Base-by-base conservation (phyloP, 805 yeast genomes). In the Candida pseudoglaebosa region DNA sequence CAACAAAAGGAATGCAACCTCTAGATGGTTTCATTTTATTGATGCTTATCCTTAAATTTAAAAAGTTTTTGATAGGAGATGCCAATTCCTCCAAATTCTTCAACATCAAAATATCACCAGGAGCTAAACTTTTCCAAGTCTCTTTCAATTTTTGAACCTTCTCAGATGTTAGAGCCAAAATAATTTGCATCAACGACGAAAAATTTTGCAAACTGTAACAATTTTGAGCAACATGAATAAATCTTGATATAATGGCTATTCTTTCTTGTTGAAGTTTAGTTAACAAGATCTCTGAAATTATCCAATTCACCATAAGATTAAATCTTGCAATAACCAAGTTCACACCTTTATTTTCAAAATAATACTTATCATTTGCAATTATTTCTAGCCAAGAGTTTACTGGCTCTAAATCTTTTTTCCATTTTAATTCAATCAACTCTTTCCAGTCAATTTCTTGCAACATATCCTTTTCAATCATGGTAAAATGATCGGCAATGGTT, bases 1-100 rank as follows among this genome's bases (percentile, higher is more conserved):
- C 96, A 38, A 90, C 77, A 57, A 90, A 91, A 16, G 99, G 98
- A 37, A 91, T 79, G 49, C 95, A 81, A 2, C 98, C 98, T 41
- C 67, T 68, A 4, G 82, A 67, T 16, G 82, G 78, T 40, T 72
- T 73, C 35, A 84, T 66, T 29, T 73, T 77, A 41, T 75, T 75
- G 43, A 87, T 70, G 42, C 79, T 80, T 28, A 71, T 56, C 46
- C 97, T 71, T 43, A 91, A 71, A 38, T 75, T 74, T 36, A 72
- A 59, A 56, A 86, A 91, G 61, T 90, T 87, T 50, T 75, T 75
- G 44, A 80, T 64, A 7, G 96, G 89, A 6, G 90, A 81, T 2
- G 89, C 75, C 33, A 89, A 61, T 38, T 75, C 71, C 57, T 84
- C 90, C 42, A 91, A 62, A 47, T 75, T 77, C 47, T 78, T 80